Evolutionary conservation across 176 grass and related monocot genomes (phyloP), one percentile per base, ranked within the genome.

Genomic region (Musa troglodytarum): DNA sequence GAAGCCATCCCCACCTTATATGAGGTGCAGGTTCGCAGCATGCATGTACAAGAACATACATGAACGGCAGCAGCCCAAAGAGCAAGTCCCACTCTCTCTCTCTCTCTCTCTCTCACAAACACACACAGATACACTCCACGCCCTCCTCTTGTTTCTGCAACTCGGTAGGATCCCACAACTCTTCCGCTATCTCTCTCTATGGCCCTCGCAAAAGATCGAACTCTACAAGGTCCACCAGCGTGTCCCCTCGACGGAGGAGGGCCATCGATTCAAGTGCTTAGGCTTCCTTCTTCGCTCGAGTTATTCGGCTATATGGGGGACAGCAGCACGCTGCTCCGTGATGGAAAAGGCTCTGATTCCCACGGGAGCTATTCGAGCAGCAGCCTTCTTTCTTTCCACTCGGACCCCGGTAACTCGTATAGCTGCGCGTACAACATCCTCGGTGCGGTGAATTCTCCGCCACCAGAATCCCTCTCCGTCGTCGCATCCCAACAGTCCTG

Each of bases 121-220:
- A 22, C 22, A 22, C 22, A 22, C 22, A 43, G 34, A 43, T 43
- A 63, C 59, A 4, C 13, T 69, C 15, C 66, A 16, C 29, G 19
- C 6, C 34, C 34, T 43, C 34, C 34, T 43, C 34, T 43, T 43
- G 34, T 43, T 43, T 6, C 34, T 43, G 4, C 34, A 43, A 43
- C 4, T 43, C 34, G 34, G 34, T 43, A 43, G 34, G 34, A 43
- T 43, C 34, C 34, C 34, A 43, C 34, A 6, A 43, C 34, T 43
- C 34, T 43, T 43, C 34, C 34, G 34, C 34, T 34, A 4, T 34
- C 29, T 34, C 29, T 34, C 29, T 34, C 29, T 12, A 90, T 90
- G 81, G 85, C 85, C 55, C 85, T 88, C 63, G 75, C 88, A 22
- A 82, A 81, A 76, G 92, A 91, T 81, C 80, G 80, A 74, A 53